Evolutionary conservation across 306 rosid genomes (phyloP).

Genomic region (Glycine tomentella): DNA sequence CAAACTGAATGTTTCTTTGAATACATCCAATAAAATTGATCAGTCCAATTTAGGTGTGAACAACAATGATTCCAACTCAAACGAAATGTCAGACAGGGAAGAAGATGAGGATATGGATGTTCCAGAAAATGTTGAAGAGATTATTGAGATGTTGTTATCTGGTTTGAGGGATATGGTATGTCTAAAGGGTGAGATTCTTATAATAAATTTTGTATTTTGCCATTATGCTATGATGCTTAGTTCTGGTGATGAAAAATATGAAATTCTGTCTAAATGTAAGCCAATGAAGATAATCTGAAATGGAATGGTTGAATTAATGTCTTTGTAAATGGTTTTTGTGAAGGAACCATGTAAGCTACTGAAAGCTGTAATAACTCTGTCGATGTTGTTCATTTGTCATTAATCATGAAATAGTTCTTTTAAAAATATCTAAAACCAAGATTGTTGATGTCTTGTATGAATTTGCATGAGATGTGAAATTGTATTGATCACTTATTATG

Average conservation of each 20-base stretch:
- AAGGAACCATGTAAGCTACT: conserved; percentile 29
- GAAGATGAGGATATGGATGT: conserved; percentile 92
- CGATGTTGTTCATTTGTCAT: conserved; percentile 11
- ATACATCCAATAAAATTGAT: conserved; percentile 53
- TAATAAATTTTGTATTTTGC: conserved; percentile 47
- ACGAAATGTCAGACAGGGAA: conserved; percentile 48
- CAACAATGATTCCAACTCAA: conserved; percentile 46
- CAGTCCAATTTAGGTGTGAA: conserved; percentile 51
- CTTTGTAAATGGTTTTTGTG: conserved; percentile 37
- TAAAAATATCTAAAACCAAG: conserved; percentile 1
- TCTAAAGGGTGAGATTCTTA: conserved; percentile 56
- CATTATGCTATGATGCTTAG: conserved; percentile 27
- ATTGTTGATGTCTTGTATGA: conserved; percentile 24
- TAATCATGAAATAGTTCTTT: conserved; percentile 23
- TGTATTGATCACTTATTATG: not conserved
- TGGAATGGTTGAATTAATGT: conserved; percentile 28
- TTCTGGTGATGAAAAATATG: conserved; percentile 30
- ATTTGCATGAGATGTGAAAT: conserved; percentile 26
- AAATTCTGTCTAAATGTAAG: conserved; percentile 23
- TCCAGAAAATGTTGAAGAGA: conserved; percentile 94
- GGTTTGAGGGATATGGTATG: conserved; percentile 97
- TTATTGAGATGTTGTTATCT: conserved; percentile 86
- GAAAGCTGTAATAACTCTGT: conserved; percentile 32
- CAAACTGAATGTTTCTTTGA: conserved; percentile 64
- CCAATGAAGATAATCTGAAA: conserved; percentile 40